Evolutionary conservation across 2,329 filamentous ascomycete species (phyloP), one percentile per base, ranked within the genome.

Genomic region (Aspergillus nomiae): DNA sequence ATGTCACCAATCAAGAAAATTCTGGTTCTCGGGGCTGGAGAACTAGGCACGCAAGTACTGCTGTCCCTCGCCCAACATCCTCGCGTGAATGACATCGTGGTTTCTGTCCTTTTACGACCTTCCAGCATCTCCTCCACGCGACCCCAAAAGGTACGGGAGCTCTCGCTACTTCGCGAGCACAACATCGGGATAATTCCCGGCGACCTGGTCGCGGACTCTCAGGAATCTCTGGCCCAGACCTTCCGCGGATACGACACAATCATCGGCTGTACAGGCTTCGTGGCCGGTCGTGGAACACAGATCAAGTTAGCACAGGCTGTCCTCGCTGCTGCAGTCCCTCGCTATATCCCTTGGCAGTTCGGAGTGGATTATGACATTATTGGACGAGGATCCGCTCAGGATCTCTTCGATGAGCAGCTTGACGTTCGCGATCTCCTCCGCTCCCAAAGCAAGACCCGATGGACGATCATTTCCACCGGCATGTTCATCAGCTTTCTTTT

Each of bases 401-500:
- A 87, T 38, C 71, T 92, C 16, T 92, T 91, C 68, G 88, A 88
- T 63, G 89, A 90, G 80, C 88, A 91, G 77, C 78, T 89, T 0
- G 81, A 82, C 59, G 88, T 90, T 30, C 75, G 88, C 14, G 74
- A 77, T 24, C 59, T 85, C 24, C 76, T 91, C 8, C 75, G 86
- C 1, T 74, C 66, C 0, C 84, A 89, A 70, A 59, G 65, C 0
- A 56, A 34, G 4, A 85, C 84, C 6, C 77, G 80, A 32, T 92
- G 89, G 90, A 80, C 84, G 4, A 84, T 92, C 62, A 80, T 92
- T 1, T 88, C 85, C n/a, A 89, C 87, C 14, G 90, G 89, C 0
- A 80, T 92, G 65, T 92, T 92, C 69, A 89, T 86, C 78, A 89
- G 85, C 67, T 92, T 92, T 69, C 70, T 92, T 21, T 91, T 92